A percentile compares a stretch with the other conserved stretches of the same genome.
Evolutionary conservation across 352 stramenopile genomes (phyloP).

Genomic region (Pythium biforme): DNA sequence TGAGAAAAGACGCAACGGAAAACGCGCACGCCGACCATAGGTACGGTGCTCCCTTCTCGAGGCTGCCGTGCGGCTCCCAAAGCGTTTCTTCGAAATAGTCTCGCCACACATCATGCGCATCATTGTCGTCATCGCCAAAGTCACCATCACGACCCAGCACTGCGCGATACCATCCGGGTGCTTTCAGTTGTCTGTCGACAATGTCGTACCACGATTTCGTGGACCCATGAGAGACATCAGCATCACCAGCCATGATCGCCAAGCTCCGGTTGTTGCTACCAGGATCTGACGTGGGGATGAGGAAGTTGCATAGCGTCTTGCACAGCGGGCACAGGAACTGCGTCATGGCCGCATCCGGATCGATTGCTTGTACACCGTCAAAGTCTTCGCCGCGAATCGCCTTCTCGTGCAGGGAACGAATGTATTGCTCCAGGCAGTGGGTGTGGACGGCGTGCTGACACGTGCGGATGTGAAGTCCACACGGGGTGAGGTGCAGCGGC

Average conservation of each 20-base stretch:
- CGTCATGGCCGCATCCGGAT: slow-evolving; percentile 86
- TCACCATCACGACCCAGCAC: slow-evolving; percentile 69
- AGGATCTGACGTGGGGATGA: slow-evolving; percentile 79
- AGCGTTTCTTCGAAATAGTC: slow-evolving; percentile 88
- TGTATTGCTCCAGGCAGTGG: slow-evolving; percentile 85
- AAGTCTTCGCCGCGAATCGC: slow-evolving; percentile 87
- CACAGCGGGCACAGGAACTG: slow-evolving; percentile 92
- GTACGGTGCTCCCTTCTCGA: slow-evolving; percentile 85
- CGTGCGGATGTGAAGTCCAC: slow-evolving; percentile 79
- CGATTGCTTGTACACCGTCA: slow-evolving; percentile 85
- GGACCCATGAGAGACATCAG: slow-evolving; percentile 19
- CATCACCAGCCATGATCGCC: not conserved
- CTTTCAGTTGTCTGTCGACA: slow-evolving; percentile 57
- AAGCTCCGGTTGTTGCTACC: slow-evolving; percentile 4
- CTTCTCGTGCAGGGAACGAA: slow-evolving; percentile 84
- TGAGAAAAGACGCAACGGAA: slow-evolving; percentile 75
- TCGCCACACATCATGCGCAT: slow-evolving; percentile 76
- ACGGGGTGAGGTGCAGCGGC: slow-evolving; percentile 76
- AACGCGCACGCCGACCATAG: slow-evolving; percentile 84
- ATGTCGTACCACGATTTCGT: slow-evolving; percentile 46
- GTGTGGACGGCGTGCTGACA: slow-evolving; percentile 88
- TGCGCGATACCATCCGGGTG: slow-evolving; percentile 65
- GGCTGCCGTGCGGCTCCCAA: slow-evolving; percentile 82
- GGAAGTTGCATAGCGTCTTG: slow-evolving; percentile 91
- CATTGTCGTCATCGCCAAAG: slow-evolving; percentile 43